Percentiles rank a stretch among this genome's conserved stretches.
phyloP scores from a whole-genome alignment of 2,329 filamentous ascomycete species.

The Fonsecaea erecta region DNA sequence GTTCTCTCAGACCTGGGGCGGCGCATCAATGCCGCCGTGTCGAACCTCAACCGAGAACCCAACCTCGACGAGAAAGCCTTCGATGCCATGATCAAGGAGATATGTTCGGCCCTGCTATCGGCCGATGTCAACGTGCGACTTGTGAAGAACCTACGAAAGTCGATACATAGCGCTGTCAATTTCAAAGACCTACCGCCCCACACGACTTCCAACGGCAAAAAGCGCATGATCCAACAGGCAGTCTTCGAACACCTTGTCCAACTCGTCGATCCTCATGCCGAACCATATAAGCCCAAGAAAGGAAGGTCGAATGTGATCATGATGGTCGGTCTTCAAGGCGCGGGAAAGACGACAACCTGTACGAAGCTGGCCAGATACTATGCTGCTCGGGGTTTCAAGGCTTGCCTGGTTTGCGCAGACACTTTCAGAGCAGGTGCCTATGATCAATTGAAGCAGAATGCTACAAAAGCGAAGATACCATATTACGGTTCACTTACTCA shows the following conservation, averaged over 20 bases:
- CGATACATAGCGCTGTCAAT: constrained; percentile 87
- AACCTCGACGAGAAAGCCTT: constrained; percentile 99
- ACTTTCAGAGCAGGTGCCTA: constrained; percentile 98
- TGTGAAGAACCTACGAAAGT: constrained; percentile 87
- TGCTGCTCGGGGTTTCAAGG: constrained; percentile 87
- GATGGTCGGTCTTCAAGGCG: constrained; percentile 98
- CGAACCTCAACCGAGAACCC: constrained; percentile 85
- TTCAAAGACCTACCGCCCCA: constrained; percentile 89
- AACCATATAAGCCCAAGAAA: constrained; percentile 96
- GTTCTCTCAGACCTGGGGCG: constrained; percentile 98
- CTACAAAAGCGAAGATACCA: constrained; percentile 97
- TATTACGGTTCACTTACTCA: constrained; percentile 97
- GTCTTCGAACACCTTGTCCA: constrained; percentile 97
- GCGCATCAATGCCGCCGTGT: constrained; percentile 96
- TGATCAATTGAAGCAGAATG: constrained; percentile 98
- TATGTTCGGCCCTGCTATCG: constrained; percentile 91
- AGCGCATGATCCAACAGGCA: constrained; percentile 94
- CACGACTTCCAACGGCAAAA: constrained; percentile 78
- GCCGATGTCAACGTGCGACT: constrained; percentile 97
- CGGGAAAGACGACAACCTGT: constrained; percentile 97
- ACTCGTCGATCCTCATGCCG: constrained; percentile 92
- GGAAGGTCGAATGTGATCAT: constrained; percentile 96
- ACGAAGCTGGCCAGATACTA: constrained; percentile 97
- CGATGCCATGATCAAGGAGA: constrained; percentile 97
- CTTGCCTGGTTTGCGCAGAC: constrained; percentile 94